Percentiles rank a stretch among this genome's conserved stretches.
Conservation (phyloP, 2,329 filamentous ascomycete genomes). For the Alternaria sp. region DNA sequence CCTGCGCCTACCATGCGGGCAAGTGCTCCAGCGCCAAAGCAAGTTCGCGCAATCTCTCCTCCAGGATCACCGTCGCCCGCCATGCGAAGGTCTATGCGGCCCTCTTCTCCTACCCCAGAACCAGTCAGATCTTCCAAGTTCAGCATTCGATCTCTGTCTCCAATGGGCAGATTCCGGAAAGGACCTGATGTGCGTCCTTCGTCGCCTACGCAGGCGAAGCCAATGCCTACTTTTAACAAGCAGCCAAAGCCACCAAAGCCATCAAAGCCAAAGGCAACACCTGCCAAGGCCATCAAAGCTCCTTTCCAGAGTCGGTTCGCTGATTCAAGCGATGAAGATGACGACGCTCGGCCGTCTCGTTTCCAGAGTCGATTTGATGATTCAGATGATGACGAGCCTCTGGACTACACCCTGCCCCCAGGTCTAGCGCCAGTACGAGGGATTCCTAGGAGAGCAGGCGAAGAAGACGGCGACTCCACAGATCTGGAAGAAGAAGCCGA, state of each 20-base stretch:
- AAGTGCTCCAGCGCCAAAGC: slow-evolving; percentile 41
- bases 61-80: slow-evolving; percentile 31
- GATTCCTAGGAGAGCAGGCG: slow-evolving; percentile 62
- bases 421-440: slow-evolving; percentile 62
- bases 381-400: slow-evolving; percentile 61
- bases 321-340: slow-evolving; percentile 70
- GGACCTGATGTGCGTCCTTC: slow-evolving; percentile 17
- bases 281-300: slow-evolving; percentile 23
- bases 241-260: slow-evolving; percentile 20
- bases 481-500: slow-evolving; percentile 55
- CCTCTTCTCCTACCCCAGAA: slow-evolving; percentile 36
- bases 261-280: slow-evolving; percentile 21
- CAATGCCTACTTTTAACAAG: slow-evolving; percentile 28
- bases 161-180: slow-evolving; percentile 62
- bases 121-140: slow-evolving; percentile 61
- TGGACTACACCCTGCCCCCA: slow-evolving; percentile 52
- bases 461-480: slow-evolving; percentile 64
- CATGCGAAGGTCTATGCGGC: slow-evolving; percentile 43
- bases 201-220: slow-evolving; percentile 21
- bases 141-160: slow-evolving; percentile 74
- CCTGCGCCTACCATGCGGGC: slow-evolving; percentile 42
- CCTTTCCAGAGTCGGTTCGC: slow-evolving; percentile 62
- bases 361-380: slow-evolving; percentile 58
- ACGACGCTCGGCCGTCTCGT: slow-evolving; percentile 35
- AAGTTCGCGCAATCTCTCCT: slow-evolving; percentile 52